Conservation (phyloP, 2,329 filamentous ascomycete genomes). For the Fusarium albosuccineum region DNA sequence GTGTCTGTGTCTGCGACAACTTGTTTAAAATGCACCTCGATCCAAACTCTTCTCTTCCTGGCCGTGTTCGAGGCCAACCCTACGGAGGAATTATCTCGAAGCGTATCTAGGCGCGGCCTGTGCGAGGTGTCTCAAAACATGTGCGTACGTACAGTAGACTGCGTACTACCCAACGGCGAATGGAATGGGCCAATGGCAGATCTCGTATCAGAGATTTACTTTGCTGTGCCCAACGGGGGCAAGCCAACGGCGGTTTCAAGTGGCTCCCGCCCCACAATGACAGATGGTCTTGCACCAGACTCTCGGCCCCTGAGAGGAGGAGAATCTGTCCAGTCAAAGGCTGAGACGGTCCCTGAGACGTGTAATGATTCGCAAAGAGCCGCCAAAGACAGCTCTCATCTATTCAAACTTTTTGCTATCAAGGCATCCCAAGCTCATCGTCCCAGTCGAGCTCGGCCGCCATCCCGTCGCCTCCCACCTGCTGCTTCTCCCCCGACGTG, state of each 20-base stretch:
- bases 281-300: constrained; percentile 34
- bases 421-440: constrained; percentile 37
- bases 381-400: neutral
- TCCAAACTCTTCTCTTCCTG: neutral
- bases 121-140: neutral
- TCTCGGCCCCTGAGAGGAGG: constrained; percentile 29
- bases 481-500: constrained; percentile 17
- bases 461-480: neutral
- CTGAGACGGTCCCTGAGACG: constrained; percentile 38
- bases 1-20: neutral
- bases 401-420: constrained; percentile 10
- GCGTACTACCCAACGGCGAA: neutral
- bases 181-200: constrained; percentile 22
- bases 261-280: constrained; percentile 36
- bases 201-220: constrained; percentile 17
- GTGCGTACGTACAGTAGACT: neutral
- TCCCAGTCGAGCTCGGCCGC: constrained; percentile 20
- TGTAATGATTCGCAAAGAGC: constrained; percentile 14
- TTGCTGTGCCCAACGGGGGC: constrained; percentile 18
- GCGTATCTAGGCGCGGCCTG: constrained; percentile 3
- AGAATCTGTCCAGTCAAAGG: constrained; percentile 24
- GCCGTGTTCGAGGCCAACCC: neutral
- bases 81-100: constrained; percentile 5
- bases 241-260: constrained; percentile 45
- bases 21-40: constrained; percentile 8